Evolutionary conservation across 2,329 filamentous ascomycete genomes (phyloP), one percentile per base, ranked within the genome.

Genomic region (Diaporthe destruens): DNA sequence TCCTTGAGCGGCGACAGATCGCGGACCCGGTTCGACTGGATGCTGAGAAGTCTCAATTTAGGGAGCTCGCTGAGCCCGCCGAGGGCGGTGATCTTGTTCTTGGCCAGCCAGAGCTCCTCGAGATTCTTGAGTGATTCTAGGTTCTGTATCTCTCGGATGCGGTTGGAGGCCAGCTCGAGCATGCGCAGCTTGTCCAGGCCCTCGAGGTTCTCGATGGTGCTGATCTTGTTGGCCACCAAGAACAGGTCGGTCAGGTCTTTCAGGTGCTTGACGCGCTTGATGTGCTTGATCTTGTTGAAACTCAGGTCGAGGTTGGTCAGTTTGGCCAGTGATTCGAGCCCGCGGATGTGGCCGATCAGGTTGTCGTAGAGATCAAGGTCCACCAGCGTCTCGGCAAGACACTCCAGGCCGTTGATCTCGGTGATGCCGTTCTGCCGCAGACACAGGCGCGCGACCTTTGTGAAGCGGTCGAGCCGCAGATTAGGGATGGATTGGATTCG

Each of bases 241-340:
- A 93, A 99, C 3, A 99, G 81, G 77, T 98, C 94, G 75, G 88
- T 92, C 72, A 98, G 88, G 69, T 94, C 88, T 29, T 85, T 92
- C 73, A 99, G 85, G 78, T 96, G 93, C 72, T 88, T 88, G 76
- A 98, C 85, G 78, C 96, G 91, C 83, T 97, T 98, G 85, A 99
- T 97, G 83, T 98, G 95, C 82, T 98, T 98, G 85, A 99, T 96
- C 86, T 98, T 98, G 87, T 99, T 99, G 89, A 98, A 99, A 82
- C 94, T 97, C 67, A 99, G 87, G 81, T 99, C 96, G 70, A 99
- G 89, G 71, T 86, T 92, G 7, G 89, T 94, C 69, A 99, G 88
- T 74, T 93, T 87, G 16, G 87, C 90, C 72, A 98, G 89, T 57
- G 90, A 86, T 69, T 98, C 95, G 57, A 99, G 88, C 39, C 94